Evolutionary conservation across 352 stramenopile genomes (phyloP), one percentile per base, ranked within the genome.

Genomic region (Blastocystis sp.): DNA sequence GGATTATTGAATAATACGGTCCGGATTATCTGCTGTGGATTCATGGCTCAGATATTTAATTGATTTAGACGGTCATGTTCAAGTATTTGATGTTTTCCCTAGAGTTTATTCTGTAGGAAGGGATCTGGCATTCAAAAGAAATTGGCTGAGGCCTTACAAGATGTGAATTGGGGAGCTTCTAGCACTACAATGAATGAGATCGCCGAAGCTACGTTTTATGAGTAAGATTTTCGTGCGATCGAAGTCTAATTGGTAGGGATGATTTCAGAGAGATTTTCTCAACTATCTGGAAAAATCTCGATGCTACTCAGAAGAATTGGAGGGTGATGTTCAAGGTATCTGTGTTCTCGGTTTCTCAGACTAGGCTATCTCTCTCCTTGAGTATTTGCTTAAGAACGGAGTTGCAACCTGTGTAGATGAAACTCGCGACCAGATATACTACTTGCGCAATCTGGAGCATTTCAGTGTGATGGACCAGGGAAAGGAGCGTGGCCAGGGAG

Each of bases 331-430:
- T 89, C 78, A 89, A 89, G 43, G 78, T 89, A 37, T 7, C 8
- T 59, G 16, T 43, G 20, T 39, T 16, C 4, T 16, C 4, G 0
- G 18, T 5, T 18, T 8, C 2, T 76, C 34, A 78, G 5, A 45
- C 8, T 76, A 89, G 78, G 78, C 78, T 7, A 55, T 89, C 43
- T 76, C 78, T 16, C 64, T 89, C 18, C 37, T 89, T 39, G 78
- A 89, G 47, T 89, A 89, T 78, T 26, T 89, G 4, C 45, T 89
- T 43, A 89, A 89, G 78, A 89, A 89, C 55, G 78, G 78, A 55
- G 59, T 89, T 34, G 63, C 78, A 2, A 76, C 63, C 18, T 89
- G 63, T 30, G 78, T 89, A 18, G 78, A 89, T 18, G 78, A 89
- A 65, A 79, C 63, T 8, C 63, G 78, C 26, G 78, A 89, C 39